Percentiles rank a stretch among this genome's conserved stretches.
These are phyloP conservation scores for Rhizopus microsporus DNA, from an alignment of 371 early-diverging fungal genomes.

Conservation along the genomic window DNA sequence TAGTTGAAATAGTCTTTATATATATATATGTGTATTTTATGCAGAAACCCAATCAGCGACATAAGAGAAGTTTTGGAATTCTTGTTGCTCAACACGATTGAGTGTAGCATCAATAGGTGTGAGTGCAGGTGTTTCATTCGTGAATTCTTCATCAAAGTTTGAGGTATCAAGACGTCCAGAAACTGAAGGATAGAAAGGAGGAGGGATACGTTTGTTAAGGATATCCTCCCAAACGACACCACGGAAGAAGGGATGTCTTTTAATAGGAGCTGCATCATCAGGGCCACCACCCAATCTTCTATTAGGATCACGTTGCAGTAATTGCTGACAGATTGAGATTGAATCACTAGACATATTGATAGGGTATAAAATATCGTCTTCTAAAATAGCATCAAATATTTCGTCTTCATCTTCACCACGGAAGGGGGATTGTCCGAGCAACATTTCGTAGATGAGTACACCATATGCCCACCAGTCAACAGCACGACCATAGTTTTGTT, in stretches of 20 bases:
- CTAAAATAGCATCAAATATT: conserved; percentile 92
- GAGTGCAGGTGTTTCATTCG: conserved; percentile 82
- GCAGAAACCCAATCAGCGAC: conserved; percentile 81
- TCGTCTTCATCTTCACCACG: conserved; percentile 93
- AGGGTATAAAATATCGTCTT: conserved; percentile 90
- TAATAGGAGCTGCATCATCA: conserved; percentile 86
- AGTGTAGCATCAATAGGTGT: conserved; percentile 87
- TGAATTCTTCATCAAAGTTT: conserved; percentile 96
- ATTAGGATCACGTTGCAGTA: conserved; percentile 87
- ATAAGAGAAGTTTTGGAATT: conserved; percentile 91
- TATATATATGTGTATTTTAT: conserved; percentile 4
- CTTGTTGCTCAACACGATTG: conserved; percentile 80
- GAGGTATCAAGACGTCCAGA: conserved; percentile 82
- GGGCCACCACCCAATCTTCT: conserved; percentile 84
- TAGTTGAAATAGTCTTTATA: no score
- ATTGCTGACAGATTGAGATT: conserved; percentile 82
- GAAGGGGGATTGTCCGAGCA: conserved; percentile 92
- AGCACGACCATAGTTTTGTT: conserved; percentile 88
- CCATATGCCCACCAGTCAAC: conserved; percentile 99
- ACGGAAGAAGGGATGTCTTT: conserved; percentile 92
- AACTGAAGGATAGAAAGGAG: conserved; percentile 89
- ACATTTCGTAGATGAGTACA: conserved; percentile 97
- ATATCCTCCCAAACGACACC: conserved; percentile 94
- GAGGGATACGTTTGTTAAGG: conserved; percentile 75
- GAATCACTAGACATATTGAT: conserved; percentile 88